phyloP scores from a whole-genome alignment of 768 basidiomycete species.

The Boletus huronensis region DNA sequence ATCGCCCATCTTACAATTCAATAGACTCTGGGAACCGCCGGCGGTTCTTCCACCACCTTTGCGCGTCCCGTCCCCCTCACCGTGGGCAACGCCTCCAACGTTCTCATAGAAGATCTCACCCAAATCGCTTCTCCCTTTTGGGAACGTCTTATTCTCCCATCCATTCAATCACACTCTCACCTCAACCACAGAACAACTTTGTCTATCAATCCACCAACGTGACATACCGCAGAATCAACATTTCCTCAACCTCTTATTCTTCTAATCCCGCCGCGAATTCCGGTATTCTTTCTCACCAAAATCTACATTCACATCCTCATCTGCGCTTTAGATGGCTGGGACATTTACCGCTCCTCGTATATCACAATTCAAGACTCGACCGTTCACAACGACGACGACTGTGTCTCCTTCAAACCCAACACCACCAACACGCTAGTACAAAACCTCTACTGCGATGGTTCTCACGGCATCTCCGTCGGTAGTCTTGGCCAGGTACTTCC shows the following conservation, averaged over 20 bases:
- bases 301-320: neutral
- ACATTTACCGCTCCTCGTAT: conserved; percentile 41
- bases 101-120: conserved; percentile 39
- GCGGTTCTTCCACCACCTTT: conserved; percentile 41
- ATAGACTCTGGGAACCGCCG: conserved; percentile 38
- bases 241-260: conserved; percentile 35
- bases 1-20: neutral
- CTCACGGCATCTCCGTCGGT: conserved; percentile 45
- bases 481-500: conserved; percentile 39
- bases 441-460: conserved; percentile 41
- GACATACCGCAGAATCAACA: conserved; percentile 38
- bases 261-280: conserved; percentile 34
- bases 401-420: conserved; percentile 28
- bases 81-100: conserved; percentile 40
- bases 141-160: conserved; percentile 24
- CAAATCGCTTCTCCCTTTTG: conserved; percentile 41
- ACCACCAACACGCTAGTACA: conserved; percentile 40
- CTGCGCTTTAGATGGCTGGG: conserved; percentile 40
- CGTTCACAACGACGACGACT: conserved; percentile 43
- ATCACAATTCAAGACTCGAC: conserved; percentile 36
- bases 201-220: conserved; percentile 43
- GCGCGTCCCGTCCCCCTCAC: conserved; percentile 44
- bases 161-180: neutral
- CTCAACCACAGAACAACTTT: conserved; percentile 30
- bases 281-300: conserved; percentile 14